Base-by-base conservation (phyloP, 1,284 basidiomycete species). In the Albatrellus sp. region DNA sequence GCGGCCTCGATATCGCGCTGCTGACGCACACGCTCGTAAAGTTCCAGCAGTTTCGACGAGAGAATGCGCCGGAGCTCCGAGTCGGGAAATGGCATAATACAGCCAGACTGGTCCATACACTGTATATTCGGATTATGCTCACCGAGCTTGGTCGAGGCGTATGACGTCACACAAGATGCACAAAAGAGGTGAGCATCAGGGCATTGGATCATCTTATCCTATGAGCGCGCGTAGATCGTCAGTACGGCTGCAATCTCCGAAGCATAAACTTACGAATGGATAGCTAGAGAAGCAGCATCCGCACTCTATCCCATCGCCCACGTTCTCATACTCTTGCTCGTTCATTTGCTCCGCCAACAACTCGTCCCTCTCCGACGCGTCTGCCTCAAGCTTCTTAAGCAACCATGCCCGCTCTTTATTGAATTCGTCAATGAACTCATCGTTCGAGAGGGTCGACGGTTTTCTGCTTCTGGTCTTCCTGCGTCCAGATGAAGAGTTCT, bases 171-270 rank as follows among this genome's bases (percentile, higher is more conserved):
- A 55, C 75, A 78, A 5, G 61, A 59, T 33, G 53, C 58, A 56
- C 75, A 79, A 59, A 77, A 79, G 3, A 66, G 56, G 59, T 65
- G 64, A 0, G 83, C 79, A 42, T 90, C 87, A 0, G 80, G 77
- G 53, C 90, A 92, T 60, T 91, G 85, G 2, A 86, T 69, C 77
- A 90, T 83, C 52, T 84, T 75, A 40, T 77, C 73, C 87, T 90
- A 54, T 17, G 35, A 40, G 42, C 38, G 32, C 36, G 13, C 52
- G 24, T 24, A 24, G 24, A 7, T 24, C 24, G 24, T 24, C 7
- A 24, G 24, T 7, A 24, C 7, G 4, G 7, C 7, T 24, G 24
- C 24, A 24, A 4, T 7, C 24, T 24, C 24, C 24, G 24, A 24
- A 7, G 24, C 24, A 7, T 24, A 24, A 24, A 64, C 86, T 51